phyloP scores from a whole-genome alignment of 768 basidiomycete genomes.

The Auriscalpium orientale region DNA sequence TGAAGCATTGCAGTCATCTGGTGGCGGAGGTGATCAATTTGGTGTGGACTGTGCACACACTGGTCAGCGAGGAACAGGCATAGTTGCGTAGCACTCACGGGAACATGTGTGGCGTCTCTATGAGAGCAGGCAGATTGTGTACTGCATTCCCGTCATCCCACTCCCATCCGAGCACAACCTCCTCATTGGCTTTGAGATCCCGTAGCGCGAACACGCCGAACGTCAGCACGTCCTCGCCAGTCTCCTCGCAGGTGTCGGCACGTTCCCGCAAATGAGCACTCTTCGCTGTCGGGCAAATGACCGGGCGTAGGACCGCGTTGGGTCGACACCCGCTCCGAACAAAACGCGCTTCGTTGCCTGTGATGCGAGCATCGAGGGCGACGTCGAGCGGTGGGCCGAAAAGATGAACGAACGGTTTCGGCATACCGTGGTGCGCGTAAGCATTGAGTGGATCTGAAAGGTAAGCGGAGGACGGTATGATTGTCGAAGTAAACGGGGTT shows the following conservation, averaged over 20 bases:
- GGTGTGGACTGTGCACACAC: slow-evolving; percentile 31
- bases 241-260: slow-evolving; percentile 5
- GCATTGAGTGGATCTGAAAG: slow-evolving; percentile 76
- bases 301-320: slow-evolving; percentile 38
- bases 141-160: slow-evolving; percentile 93
- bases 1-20: slow-evolving; percentile 69
- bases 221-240: slow-evolving; percentile 35
- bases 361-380: slow-evolving; percentile 71
- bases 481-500: slow-evolving; percentile 53
- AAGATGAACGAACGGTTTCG: slow-evolving; percentile 77
- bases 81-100: slow-evolving; percentile 35
- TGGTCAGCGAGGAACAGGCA: neutral
- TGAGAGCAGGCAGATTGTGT: slow-evolving; percentile 64
- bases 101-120: slow-evolving; percentile 49
- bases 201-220: slow-evolving; percentile 79
- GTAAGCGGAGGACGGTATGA: slow-evolving; percentile 63
- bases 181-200: slow-evolving; percentile 71
- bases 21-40: slow-evolving; percentile 45
- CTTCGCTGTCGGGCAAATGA: slow-evolving; percentile 27
- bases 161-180: slow-evolving; percentile 89
- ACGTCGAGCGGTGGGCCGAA: slow-evolving; percentile 71
- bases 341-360: slow-evolving; percentile 57
- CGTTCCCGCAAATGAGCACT: slow-evolving; percentile 14
- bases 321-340: slow-evolving; percentile 53
- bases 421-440: slow-evolving; percentile 77